Base-by-base conservation (phyloP, 164 flowering plant genomes). In the Amborella trichopoda region DNA sequence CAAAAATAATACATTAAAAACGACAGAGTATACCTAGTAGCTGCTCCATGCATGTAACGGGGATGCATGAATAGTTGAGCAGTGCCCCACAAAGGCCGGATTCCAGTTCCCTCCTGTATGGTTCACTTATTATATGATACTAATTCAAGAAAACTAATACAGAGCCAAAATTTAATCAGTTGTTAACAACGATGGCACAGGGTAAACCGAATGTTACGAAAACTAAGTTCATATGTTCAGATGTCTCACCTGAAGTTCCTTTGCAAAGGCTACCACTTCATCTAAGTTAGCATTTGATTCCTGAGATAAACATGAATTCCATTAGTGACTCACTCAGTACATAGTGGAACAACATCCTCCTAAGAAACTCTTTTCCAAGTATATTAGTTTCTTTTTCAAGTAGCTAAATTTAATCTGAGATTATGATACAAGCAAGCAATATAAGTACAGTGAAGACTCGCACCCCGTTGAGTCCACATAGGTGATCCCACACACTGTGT, bases 1-100 rank as follows among this genome's bases (percentile, higher is more conserved):
- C n/a, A 8, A 37, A 8, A 37, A 37, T 6, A 37, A 37, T 2
- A n/a, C 16, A n/a, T 21, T 8, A 37, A n/a, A n/a, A n/a, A n/a
- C n/a, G n/a, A n/a, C n/a, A 37, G 19, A 14, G 9, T 16, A 6
- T 71, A 91, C 98, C 98, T 91, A 26, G 98, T 87, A 22, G 98
- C 96, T 53, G 66, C 98, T 49, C 98, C 98, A 60, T 83, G 96
- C 98, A 87, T 91, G 74, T 73, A 91, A 28, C 96, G 89, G 32
- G 98, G 98, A 70, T 91, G 98, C 62, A 65, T 2, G 61, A 91
- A 91, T 60, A 91, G 53, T 61, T 91, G 99, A 58, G 99, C 86
- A 50, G 96, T 91, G 18, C 96, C 99, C 99, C 99, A 87, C 62
- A 87, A 58, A 49, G 81, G 91, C 33, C 52, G 78, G 49, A 87